phyloP scores from a whole-genome alignment of 2,329 filamentous ascomycete species.

The Zymoseptoria ardabiliae region DNA sequence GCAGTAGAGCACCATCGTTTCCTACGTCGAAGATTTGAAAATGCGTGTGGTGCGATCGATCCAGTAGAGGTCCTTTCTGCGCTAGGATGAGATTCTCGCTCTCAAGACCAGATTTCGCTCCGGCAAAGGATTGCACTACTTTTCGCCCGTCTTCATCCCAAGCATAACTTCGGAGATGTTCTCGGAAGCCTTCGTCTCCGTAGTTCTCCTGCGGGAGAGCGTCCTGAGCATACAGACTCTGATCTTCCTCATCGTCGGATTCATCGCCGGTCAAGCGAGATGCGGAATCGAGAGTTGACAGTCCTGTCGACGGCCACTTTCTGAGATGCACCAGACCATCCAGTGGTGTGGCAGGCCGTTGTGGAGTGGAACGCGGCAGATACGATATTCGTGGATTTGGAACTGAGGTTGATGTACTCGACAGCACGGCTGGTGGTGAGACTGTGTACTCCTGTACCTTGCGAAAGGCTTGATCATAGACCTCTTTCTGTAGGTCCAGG shows the following conservation, averaged over 20 bases:
- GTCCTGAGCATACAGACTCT: constrained; percentile 34
- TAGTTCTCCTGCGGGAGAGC: constrained; percentile 34
- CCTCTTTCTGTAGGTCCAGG: not conserved
- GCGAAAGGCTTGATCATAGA: not conserved
- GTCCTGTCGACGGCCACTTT: constrained; percentile 3
- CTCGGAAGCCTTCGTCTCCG: constrained; percentile 38
- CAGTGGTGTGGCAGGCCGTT: not conserved
- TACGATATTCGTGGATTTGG: not conserved
- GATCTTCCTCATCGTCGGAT: constrained; percentile 33
- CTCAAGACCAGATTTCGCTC: constrained; percentile 38
- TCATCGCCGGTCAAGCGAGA: constrained; percentile 27
- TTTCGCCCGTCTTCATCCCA: constrained; percentile 37
- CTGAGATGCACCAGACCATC: not conserved
- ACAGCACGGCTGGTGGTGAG: not conserved
- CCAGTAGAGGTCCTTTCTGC: constrained; percentile 36
- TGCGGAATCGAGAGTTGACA: constrained; percentile 11
- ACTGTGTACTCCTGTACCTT: not conserved
- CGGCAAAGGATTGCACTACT: constrained; percentile 38
- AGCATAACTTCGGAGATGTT: constrained; percentile 38
- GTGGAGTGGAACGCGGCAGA: not conserved
- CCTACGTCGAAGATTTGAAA: constrained; percentile 54
- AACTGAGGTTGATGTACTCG: not conserved
- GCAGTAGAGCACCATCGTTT: constrained; percentile 37
- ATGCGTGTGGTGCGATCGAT: constrained; percentile 39
- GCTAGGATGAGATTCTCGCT: constrained; percentile 39